Evolutionary conservation across 768 basidiomycete genomes (phyloP).

Genomic region (Phlebiopsis gigantea): DNA sequence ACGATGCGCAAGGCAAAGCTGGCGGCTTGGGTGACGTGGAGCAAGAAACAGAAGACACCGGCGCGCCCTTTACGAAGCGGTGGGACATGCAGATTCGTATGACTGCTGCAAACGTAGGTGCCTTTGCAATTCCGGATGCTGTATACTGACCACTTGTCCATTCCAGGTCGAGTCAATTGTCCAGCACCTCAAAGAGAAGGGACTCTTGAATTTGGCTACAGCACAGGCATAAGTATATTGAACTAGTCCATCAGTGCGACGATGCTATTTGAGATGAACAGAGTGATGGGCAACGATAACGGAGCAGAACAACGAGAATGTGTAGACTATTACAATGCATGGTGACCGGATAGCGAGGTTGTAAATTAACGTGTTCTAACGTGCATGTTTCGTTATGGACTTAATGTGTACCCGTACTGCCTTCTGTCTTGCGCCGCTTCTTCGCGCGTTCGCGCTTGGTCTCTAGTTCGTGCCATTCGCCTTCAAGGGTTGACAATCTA

Average conservation of each 20-base stretch:
- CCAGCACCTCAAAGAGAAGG: constrained; percentile 72
- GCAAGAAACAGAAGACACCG: constrained; percentile 83
- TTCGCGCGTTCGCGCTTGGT: constrained; percentile 88
- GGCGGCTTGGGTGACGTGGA: constrained; percentile 87
- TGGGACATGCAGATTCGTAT: constrained; percentile 95
- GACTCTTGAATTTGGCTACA: constrained; percentile 41
- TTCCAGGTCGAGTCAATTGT: constrained; percentile 79
- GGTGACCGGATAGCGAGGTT: constrained; percentile 16
- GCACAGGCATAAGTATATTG: constrained; percentile 20
- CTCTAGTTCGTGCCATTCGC: constrained; percentile 98
- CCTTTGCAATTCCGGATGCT: background rate
- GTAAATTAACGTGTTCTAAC: constrained; percentile 8
- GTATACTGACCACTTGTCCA: constrained; percentile 11
- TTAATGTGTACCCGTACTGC: constrained; percentile 8
- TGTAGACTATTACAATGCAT: constrained; percentile 22
- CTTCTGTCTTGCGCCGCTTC: constrained; percentile 64
- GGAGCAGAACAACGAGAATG: constrained; percentile 4
- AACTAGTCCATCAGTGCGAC: constrained; percentile 14
- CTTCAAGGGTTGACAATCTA: constrained; percentile 76
- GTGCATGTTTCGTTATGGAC: background rate
- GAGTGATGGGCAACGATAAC: background rate
- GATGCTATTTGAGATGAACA: background rate
- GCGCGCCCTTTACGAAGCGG: constrained; percentile 84
- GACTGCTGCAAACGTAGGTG: constrained; percentile 77
- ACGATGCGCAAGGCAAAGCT: constrained; percentile 90